Evolutionary conservation across 179 eudicot genomes (phyloP).

Genomic region (Carnegiea gigantea): DNA sequence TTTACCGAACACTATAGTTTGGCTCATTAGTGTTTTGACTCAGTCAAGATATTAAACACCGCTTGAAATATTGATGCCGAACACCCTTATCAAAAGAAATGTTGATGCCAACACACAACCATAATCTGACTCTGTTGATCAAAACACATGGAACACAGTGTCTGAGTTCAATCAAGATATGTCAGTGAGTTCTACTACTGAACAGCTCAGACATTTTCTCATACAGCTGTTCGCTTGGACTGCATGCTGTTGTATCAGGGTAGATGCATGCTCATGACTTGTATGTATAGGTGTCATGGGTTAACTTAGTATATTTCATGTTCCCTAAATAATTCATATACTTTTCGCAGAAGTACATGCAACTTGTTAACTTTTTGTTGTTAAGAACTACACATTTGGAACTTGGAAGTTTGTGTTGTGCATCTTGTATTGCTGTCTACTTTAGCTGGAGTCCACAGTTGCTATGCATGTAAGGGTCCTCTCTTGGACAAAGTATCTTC

Average conservation of each 20-base stretch:
- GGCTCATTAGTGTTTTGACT: no score
- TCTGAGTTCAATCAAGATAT: no score
- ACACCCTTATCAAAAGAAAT: background rate
- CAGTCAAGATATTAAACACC: no score
- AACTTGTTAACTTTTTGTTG: background rate
- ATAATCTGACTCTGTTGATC: background rate
- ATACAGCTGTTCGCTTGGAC: background rate
- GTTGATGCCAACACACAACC: no score
- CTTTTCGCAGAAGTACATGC: background rate
- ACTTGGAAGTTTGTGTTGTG: background rate
- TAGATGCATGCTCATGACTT: background rate
- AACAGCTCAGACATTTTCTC: background rate
- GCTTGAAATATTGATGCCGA: background rate
- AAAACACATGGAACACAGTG: background rate
- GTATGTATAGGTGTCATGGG: background rate
- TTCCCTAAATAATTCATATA: background rate
- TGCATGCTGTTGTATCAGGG: background rate
- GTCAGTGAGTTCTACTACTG: no score
- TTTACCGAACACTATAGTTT: no score
- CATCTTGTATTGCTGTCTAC: background rate
- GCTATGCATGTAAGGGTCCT: conserved; percentile 3
- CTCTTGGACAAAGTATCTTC: background rate
- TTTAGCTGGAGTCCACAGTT: background rate
- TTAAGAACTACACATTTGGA: background rate
- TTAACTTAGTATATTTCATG: background rate